phyloP scores from a whole-genome alignment of 2,329 filamentous ascomycete genomes.

The Penicillium polonicum region DNA sequence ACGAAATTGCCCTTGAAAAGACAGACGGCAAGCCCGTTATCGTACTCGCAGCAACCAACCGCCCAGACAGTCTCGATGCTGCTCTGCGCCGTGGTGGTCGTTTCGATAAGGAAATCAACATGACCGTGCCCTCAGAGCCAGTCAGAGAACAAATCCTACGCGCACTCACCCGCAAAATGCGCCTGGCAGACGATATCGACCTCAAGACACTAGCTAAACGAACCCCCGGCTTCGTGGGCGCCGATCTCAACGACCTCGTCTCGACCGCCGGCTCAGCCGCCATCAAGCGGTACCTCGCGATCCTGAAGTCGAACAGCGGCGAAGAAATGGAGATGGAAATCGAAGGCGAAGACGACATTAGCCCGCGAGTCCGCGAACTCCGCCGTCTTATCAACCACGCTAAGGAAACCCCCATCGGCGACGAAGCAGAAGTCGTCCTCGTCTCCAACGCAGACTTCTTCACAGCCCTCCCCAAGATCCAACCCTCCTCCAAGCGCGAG shows the following conservation, averaged over 20 bases:
- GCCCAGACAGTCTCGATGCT: slow-evolving; percentile 81
- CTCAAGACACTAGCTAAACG: slow-evolving; percentile 72
- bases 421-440: slow-evolving; percentile 54
- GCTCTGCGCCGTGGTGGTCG: slow-evolving; percentile 70
- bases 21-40: slow-evolving; percentile 77
- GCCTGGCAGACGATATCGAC: slow-evolving; percentile 68
- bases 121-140: slow-evolving; percentile 78
- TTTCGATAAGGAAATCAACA: slow-evolving; percentile 81
- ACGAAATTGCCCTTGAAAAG: slow-evolving; percentile 70
- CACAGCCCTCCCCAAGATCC: slow-evolving; percentile 69
- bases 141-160: slow-evolving; percentile 76
- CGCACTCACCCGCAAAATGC: slow-evolving; percentile 66
- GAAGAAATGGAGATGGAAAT: slow-evolving; percentile 52
- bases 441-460: slow-evolving; percentile 70
- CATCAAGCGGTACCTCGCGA: slow-evolving; percentile 60
- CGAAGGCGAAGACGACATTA: slow-evolving; percentile 42
- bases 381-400: slow-evolving; percentile 56
- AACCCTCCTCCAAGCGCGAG: slow-evolving; percentile 82
- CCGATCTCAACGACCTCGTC: slow-evolving; percentile 74
- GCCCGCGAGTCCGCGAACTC: slow-evolving; percentile 46
- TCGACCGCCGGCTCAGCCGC: slow-evolving; percentile 64
- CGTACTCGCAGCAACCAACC: slow-evolving; percentile 86
- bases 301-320: slow-evolving; percentile 49
- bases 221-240: slow-evolving; percentile 90
- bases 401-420: slow-evolving; percentile 51